Evolutionary conservation across 257 asterid genomes (phyloP).

Genomic region (Fraxinus anomala): DNA sequence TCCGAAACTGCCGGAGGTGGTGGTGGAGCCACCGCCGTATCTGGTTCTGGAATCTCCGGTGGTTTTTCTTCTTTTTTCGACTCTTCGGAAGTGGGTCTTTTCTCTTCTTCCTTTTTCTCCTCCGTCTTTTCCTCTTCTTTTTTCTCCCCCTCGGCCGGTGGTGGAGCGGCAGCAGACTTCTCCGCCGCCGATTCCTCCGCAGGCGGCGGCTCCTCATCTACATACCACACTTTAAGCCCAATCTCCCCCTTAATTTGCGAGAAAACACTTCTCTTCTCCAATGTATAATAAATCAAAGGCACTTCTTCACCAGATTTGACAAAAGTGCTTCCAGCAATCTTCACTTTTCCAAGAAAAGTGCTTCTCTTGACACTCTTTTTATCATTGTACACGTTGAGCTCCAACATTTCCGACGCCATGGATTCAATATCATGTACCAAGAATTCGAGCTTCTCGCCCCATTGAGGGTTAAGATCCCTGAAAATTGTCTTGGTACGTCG

Average conservation of each 20-base stretch:
- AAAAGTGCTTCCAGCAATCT: constrained; percentile 67
- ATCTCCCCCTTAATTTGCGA: constrained; percentile 92
- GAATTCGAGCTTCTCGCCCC: constrained; percentile 90
- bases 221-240: constrained; percentile 64
- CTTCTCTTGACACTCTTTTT: constrained; percentile 67
- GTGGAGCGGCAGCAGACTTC: constrained; percentile 43
- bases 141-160: constrained; percentile 37
- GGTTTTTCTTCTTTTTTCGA: constrained; percentile 59
- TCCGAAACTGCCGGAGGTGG: constrained; percentile 35
- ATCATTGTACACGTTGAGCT: constrained; percentile 74
- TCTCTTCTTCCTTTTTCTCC: constrained; percentile 37
- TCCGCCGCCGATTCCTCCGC: constrained; percentile 31
- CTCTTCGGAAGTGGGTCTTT: constrained; percentile 36
- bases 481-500: constrained; percentile 77
- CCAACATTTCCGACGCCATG: constrained; percentile 58
- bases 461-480: constrained; percentile 84
- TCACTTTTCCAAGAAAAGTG: constrained; percentile 81
- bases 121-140: constrained; percentile 33
- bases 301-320: constrained; percentile 54
- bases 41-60: constrained; percentile 41
- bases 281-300: constrained; percentile 70
- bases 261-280: constrained; percentile 89
- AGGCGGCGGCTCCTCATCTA: constrained; percentile 55
- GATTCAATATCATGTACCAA: constrained; percentile 59
- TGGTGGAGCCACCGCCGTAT: constrained; percentile 29